Conservation (phyloP, 2,329 filamentous ascomycete species). For the Cercospora citrullina region DNA sequence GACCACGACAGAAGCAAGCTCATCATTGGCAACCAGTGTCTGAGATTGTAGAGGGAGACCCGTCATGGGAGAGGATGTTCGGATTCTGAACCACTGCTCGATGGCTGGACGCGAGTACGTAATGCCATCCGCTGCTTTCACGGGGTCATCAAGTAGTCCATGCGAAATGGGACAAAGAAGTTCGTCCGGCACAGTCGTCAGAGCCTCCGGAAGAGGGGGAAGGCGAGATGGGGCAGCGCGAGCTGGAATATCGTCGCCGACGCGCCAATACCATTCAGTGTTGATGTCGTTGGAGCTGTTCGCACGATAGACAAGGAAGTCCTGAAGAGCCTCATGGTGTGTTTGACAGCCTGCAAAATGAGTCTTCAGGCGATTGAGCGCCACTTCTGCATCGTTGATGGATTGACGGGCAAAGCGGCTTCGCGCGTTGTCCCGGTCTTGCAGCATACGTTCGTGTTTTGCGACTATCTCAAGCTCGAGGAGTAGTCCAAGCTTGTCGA, state of each 20-base stretch:
- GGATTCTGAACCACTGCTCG: slow-evolving; percentile 39
- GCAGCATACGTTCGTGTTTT: slow-evolving; percentile 18
- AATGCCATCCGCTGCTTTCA: slow-evolving; percentile 37
- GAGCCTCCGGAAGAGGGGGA: slow-evolving; percentile 21
- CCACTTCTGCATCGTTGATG: not conserved
- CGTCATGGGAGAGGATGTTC: slow-evolving; percentile 36
- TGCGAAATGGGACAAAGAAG: slow-evolving; percentile 39
- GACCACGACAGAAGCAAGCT: slow-evolving; percentile 27
- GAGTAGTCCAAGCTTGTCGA: slow-evolving; percentile 27
- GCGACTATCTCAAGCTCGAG: slow-evolving; percentile 17
- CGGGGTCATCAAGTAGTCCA: slow-evolving; percentile 40
- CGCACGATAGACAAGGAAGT: slow-evolving; percentile 35
- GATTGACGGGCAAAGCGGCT: slow-evolving; percentile 4
- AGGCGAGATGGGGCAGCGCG: slow-evolving; percentile 10
- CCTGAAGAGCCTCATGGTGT: slow-evolving; percentile 31
- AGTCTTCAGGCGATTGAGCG: slow-evolving; percentile 21
- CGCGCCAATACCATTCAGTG: slow-evolving; percentile 32
- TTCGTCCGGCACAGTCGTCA: slow-evolving; percentile 30
- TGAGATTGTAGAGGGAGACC: slow-evolving; percentile 32
- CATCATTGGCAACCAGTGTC: slow-evolving; percentile 28
- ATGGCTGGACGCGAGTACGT: slow-evolving; percentile 41
- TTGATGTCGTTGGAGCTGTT: slow-evolving; percentile 16
- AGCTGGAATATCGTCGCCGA: slow-evolving; percentile 30
- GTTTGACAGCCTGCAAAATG: not conserved
- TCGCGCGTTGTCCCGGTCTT: not conserved